Base-by-base conservation (phyloP, 1,139 yeast genomes). In the Saccharomycopsis hybrid region DNA sequence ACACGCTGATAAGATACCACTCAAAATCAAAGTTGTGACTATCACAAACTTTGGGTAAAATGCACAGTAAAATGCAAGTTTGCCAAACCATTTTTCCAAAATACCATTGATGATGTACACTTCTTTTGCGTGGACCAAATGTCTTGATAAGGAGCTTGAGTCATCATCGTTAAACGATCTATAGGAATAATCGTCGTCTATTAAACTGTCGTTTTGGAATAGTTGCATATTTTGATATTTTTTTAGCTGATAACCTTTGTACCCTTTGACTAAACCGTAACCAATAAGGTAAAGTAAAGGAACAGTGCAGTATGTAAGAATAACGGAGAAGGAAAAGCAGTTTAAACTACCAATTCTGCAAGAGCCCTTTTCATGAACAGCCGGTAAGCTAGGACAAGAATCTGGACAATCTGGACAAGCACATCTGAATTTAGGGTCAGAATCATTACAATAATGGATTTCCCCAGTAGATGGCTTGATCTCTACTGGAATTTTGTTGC, bases 321-420 rank as follows among this genome's bases (percentile, higher is more conserved):
- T 62, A 2, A 87, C 74, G 0, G 74, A 68, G 60, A 87, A 76
- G 0, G 95, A 82, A 56, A 84, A 79, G 62, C 96, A 89, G 0
- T 92, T 88, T 3, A 89, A 51, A 0, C 69, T 64, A 0, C 85
- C 89, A 2, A 86, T 73, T 25, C 63, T 68, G 63, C 96, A 86
- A 5, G 53, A 55, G n/a, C 35, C 18, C 3, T 37, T 30, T 24
- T 44, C 47, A 8, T 41, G 44, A 8, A 78, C 72, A 1, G 62
- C 60, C 0, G 80, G 78, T 32, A 90, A 70, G 1, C 58, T 62
- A 0, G 97, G 97, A 61, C 98, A 92, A 1, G 90, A 76, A 4
- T 65, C 69, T 0, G 85, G 78, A 64, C 98, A 92, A 65, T 92
- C 98, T 0, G 96, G 76, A 62, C 98, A 92, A 0, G 97, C 87